Conservation (phyloP, 2,329 filamentous ascomycete species). For the Pezicula radicicola region DNA sequence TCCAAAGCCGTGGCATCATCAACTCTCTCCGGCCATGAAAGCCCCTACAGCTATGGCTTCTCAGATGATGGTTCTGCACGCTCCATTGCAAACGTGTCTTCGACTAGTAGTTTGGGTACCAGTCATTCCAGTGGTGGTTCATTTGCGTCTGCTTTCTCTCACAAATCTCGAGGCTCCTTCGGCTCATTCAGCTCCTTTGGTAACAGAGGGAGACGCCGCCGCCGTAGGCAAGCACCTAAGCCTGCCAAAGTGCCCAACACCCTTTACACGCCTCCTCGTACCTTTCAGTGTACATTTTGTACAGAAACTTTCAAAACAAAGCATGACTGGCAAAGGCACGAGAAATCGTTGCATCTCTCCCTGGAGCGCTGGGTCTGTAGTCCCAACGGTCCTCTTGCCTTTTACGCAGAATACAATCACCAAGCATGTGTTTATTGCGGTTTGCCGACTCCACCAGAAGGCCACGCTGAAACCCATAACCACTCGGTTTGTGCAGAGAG, state of each 20-base stretch:
- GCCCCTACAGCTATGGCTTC: constrained; percentile 52
- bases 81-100: constrained; percentile 58
- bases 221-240: constrained; percentile 25
- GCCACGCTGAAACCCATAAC: constrained; percentile 57
- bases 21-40: constrained; percentile 50
- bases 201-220: constrained; percentile 24
- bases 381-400: constrained; percentile 51
- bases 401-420: constrained; percentile 58
- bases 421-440: constrained; percentile 59
- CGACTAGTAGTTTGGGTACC: constrained; percentile 57
- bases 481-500: constrained; percentile 66
- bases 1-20: constrained; percentile 54
- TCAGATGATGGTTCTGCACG: constrained; percentile 59
- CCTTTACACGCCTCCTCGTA: constrained; percentile 37
- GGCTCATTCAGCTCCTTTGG: constrained; percentile 27
- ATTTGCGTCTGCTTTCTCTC: constrained; percentile 56
- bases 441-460: constrained; percentile 49
- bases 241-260: constrained; percentile 42
- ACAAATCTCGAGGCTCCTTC: constrained; percentile 54
- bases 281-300: constrained; percentile 65
- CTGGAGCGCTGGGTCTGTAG: constrained; percentile 65
- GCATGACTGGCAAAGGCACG: constrained; percentile 69
- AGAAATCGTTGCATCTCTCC: constrained; percentile 64
- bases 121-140: constrained; percentile 58
- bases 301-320: constrained; percentile 66